Base-by-base conservation (phyloP, 495 filamentous ascomycete species). In the Podospora fimiseda region DNA sequence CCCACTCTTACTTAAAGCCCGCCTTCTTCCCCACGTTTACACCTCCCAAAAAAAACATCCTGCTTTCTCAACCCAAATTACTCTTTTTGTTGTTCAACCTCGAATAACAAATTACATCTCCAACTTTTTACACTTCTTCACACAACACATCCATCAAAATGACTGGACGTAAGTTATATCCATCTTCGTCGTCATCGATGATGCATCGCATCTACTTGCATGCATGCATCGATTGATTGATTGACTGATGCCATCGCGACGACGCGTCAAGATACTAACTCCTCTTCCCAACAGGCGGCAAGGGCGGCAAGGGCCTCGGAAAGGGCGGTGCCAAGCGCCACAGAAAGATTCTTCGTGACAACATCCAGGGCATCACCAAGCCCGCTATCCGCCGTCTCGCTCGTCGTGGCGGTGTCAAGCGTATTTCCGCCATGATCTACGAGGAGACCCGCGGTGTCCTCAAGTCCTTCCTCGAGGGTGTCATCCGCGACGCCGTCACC, bases 311-410 rank as follows among this genome's bases (percentile, higher is more conserved):
- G 79, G 91, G 91, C 70, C 90, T 95, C 64, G 91, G 92, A 62
- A 84, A 84, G 78, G 81, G 81, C 52, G 81, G 81, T 62, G 81
- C 81, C 79, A 96, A 96, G 87, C 91, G 91, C 75, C 90, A 96
- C 74, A 86, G 93, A 65, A 98, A 97, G 86, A 96, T 98, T 79
- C 82, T 98, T 70, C 89, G 92, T 71, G 92, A 97, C 86, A 97
- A 96, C 86, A 96, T 97, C 73, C 92, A 96, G 70, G 93, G 93
- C 81, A 99, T 99, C 76, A 99, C 93, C 74, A 99, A 99, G 89
- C 93, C 93, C 72, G 93, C 93, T 70, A 99, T 99, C 80, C 90
- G 93, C 73, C 94, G 93, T 94, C 93, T 99, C 74, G 93, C 93
- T 54, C 90, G 91, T 74, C 90, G 91, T 89, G 91, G 91, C 78